phyloP scores from a whole-genome alignment of 75 land plant species.

The Pinus taeda region DNA sequence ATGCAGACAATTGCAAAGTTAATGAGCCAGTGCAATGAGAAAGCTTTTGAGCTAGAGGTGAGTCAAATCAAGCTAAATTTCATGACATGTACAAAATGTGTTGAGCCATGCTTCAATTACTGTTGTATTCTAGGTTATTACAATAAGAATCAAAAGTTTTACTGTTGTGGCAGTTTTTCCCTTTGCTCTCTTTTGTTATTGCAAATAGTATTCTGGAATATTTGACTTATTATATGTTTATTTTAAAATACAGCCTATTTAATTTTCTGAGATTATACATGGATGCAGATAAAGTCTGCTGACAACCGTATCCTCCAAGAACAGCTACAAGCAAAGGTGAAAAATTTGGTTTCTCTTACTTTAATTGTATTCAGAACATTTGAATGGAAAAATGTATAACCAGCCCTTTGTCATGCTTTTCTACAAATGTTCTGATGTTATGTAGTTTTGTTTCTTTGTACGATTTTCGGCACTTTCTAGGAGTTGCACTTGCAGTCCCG shows the following conservation, averaged over 20 bases:
- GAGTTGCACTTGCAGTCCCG: too few relatives aligned
- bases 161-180: background rate
- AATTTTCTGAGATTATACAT: background rate
- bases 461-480: too few relatives aligned
- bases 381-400: too few relatives aligned
- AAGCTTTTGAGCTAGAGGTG: slow-evolving; percentile 94
- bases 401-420: too few relatives aligned
- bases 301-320: slow-evolving; percentile 49
- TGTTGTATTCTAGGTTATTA: background rate
- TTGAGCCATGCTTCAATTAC: too few relatives aligned
- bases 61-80: slow-evolving; percentile 1
- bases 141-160: background rate
- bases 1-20: slow-evolving; percentile 77
- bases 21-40: slow-evolving; percentile 85
- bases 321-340: slow-evolving; percentile 2
- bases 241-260: too few relatives aligned
- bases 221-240: too few relatives aligned
- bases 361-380: too few relatives aligned
- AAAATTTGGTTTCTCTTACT: too few relatives aligned
- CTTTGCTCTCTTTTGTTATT: background rate
- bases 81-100: background rate
- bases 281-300: slow-evolving; percentile 37
- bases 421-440: too few relatives aligned
- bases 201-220: background rate
- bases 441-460: too few relatives aligned